Percentiles rank a stretch among this genome's conserved stretches.
Evolutionary conservation across 2,329 filamentous ascomycete genomes (phyloP).

Genomic region (Penicillium sp.): DNA sequence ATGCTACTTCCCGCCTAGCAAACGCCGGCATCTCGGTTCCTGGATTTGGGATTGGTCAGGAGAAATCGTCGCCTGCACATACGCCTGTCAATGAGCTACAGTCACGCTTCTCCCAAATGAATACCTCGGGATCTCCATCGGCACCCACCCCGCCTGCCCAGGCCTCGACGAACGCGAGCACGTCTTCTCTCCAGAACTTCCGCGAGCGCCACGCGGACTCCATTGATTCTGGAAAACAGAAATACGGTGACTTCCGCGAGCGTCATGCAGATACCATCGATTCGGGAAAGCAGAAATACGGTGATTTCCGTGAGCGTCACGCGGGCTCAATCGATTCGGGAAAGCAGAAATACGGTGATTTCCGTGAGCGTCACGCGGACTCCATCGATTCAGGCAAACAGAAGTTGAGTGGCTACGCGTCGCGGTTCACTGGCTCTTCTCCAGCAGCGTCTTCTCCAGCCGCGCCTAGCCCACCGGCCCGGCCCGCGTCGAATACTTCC

Average conservation of each 20-base stretch:
- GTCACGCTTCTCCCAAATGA: conserved; percentile 62
- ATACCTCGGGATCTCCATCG: conserved; percentile 36
- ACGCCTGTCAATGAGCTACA: conserved; percentile 65
- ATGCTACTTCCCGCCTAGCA: conserved; percentile 65
- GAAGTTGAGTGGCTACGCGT: conserved; percentile 50
- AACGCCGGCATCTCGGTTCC: conserved; percentile 77
- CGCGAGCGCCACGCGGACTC: conserved; percentile 64
- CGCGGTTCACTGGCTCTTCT: conserved; percentile 9
- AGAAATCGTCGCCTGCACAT: conserved; percentile 26
- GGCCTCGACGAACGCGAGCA: conserved; percentile 56
- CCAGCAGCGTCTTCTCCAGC: neutral
- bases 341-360: conserved; percentile 49
- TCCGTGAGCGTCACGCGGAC: conserved; percentile 69
- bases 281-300: conserved; percentile 32
- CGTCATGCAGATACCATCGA: conserved; percentile 65
- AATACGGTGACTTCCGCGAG: conserved; percentile 63
- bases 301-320: conserved; percentile 59
- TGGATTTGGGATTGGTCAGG: conserved; percentile 67
- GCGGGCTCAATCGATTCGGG: conserved; percentile 57
- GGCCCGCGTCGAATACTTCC: conserved; percentile 1
- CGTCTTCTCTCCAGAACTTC: conserved; percentile 50
- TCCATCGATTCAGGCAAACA: conserved; percentile 63
- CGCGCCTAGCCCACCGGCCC: conserved; percentile 4
- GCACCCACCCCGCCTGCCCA: conserved; percentile 36
- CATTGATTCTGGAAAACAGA: conserved; percentile 35